phyloP scores from a whole-genome alignment of 2,329 filamentous ascomycete species.

The Coniochaeta sp. region DNA sequence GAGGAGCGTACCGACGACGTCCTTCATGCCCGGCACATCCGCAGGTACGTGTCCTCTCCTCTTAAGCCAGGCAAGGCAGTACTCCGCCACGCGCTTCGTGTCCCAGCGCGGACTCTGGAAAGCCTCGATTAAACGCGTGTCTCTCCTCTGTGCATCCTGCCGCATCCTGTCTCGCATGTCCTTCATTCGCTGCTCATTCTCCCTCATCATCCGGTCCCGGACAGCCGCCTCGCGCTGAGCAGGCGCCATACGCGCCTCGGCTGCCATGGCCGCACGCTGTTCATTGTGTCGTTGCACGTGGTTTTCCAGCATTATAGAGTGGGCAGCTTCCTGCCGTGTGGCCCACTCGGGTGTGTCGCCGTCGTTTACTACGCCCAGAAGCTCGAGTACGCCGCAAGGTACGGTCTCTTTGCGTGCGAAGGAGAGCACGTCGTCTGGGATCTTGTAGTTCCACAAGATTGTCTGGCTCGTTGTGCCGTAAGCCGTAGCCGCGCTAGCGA shows the following conservation, averaged over 20 bases:
- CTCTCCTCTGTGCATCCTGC: conserved; percentile 31
- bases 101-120: conserved; percentile 48
- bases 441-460: conserved; percentile 53
- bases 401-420: conserved; percentile 46
- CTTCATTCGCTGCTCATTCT: conserved; percentile 35
- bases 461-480: conserved; percentile 46
- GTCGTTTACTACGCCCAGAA: conserved; percentile 42
- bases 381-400: conserved; percentile 52
- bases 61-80: conserved; percentile 37
- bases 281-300: conserved; percentile 32
- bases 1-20: conserved; percentile 37
- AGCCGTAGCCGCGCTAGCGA: conserved; percentile 48
- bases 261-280: conserved; percentile 29
- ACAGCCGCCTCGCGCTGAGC: conserved; percentile 32
- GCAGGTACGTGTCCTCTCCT: conserved; percentile 9
- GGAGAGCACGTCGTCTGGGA: conserved; percentile 41
- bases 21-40: conserved; percentile 22
- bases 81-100: conserved; percentile 34
- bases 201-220: conserved; percentile 31
- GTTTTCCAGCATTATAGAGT: conserved; percentile 23
- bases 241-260: conserved; percentile 35
- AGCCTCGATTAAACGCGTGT: conserved; percentile 40
- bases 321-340: conserved; percentile 28
- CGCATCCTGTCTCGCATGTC: conserved; percentile 36
- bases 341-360: conserved; percentile 49